Evolutionary conservation across 257 asterid species (phyloP), one percentile per base, ranked within the genome.

Genomic region (Orobanche coerulescens): DNA sequence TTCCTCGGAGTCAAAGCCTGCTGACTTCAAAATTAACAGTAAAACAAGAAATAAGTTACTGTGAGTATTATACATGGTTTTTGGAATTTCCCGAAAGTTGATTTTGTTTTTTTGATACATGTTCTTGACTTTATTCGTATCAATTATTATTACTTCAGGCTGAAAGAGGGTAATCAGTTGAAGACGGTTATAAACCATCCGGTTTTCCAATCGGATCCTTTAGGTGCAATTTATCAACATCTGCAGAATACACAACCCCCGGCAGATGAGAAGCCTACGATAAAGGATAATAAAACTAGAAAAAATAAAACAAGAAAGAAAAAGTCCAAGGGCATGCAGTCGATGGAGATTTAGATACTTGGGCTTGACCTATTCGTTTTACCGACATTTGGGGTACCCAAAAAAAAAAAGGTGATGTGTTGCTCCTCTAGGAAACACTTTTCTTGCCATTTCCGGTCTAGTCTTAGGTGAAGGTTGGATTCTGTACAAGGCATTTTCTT

Each of bases 221-320:
- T 90, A 40, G 84, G 73, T 33, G 81, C 96, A 53, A 83, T 87
- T 75, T 70, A 59, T 78, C 87, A 80, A 65, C 94, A 87, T 73
- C 64, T 87, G 74, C 83, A 75, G 80, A 76, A 67, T 70, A 87
- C 96, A 10, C 97, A 87, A 61, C 95, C 95, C 11, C 36, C 61
- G 9, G 23, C 8, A 1, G 86, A 80, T 0, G 80, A 73, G 68
- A 82, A 83, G 72, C 79, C 82, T 37, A 87, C 69, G 75, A 75
- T 44, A 64, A 76, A 50, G 63, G 86, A 71, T 15, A 57, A 19
- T n/a, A 78, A 74, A 73, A 61, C 53, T 19, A 76, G 65, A 51
- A 87, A 57, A 48, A 76, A 55, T 64, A 81, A 78, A 74, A 37
- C 70, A 2, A 84, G 77, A 71, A 71, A 68, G 73, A 85, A 80